Evolutionary conservation across 2,329 filamentous ascomycete genomes (phyloP).

Genomic region (Elsinoe australis): DNA sequence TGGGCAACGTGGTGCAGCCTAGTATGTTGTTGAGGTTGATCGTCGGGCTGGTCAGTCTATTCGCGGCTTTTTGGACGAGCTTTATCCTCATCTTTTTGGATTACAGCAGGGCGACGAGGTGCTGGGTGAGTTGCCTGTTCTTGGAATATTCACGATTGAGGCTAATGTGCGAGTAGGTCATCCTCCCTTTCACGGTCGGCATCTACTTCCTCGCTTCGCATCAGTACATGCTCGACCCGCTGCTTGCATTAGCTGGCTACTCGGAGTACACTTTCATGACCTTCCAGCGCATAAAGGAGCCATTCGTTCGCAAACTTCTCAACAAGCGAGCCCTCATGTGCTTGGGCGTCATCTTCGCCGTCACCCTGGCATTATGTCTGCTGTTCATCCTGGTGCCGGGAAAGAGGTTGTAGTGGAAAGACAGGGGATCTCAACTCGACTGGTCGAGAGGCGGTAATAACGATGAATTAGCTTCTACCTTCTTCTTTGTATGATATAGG

Average conservation of each 20-base stretch:
- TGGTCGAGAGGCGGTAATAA: background rate
- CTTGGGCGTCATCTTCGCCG: conserved; percentile 62
- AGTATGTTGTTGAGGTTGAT: conserved; percentile 81
- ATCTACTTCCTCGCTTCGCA: conserved; percentile 85
- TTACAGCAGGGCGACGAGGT: conserved; percentile 62
- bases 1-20: conserved; percentile 89
- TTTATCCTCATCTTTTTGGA: conserved; percentile 91
- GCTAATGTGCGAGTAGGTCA: too few relatives aligned
- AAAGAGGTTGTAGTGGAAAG: conserved; percentile 55
- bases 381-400: conserved; percentile 94
- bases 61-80: conserved; percentile 86
- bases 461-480: background rate
- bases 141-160: too few relatives aligned
- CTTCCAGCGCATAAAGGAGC: conserved; percentile 80
- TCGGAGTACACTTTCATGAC: conserved; percentile 97
- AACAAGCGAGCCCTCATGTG: conserved; percentile 77
- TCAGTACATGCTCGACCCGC: conserved; percentile 89
- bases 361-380: conserved; percentile 75
- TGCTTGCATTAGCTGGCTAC: conserved; percentile 78
- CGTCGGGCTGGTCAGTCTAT: conserved; percentile 75
- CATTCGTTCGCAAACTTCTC: conserved; percentile 80
- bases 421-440: background rate
- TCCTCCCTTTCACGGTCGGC: conserved; percentile 85
- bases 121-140: conserved; percentile 70
- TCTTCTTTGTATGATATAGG: conserved; percentile 5